Base-by-base conservation (phyloP, 345 rosid genomes). In the Psidium friedrichsthalianum region DNA sequence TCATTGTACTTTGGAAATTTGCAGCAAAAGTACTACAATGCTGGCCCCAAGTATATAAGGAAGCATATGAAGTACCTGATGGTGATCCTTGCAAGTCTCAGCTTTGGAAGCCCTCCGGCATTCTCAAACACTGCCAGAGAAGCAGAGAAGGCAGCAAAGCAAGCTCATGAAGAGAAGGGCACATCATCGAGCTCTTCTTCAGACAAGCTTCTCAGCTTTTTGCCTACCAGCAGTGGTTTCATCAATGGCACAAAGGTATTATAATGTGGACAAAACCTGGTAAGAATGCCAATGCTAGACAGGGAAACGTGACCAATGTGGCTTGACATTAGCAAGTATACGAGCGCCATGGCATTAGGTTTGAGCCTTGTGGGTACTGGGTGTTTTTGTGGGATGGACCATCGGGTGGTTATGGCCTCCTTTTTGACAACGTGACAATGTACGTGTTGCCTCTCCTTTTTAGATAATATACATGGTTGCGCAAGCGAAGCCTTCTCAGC, bases 101-200 rank as follows among this genome's bases (percentile, higher is more conserved):
- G 93, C 92, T 97, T 82, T 97, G 89, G 99, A 94, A 90, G 99
- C 99, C 44, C 90, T 97, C 51, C 64, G 96, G 56, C 99, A 89
- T 87, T 97, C 99, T 57, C 99, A 97, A 90, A 96, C 98, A 11
- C 93, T 56, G 99, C 99, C 80, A 95, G 99, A 88, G 97, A 97
- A 91, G 99, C 99, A 8, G 99, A 97, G 86, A 93, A 91, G 86
- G 94, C 94, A 76, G 99, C 95, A 27, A 90, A 93, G 92, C 94
- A 85, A 87, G 99, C 94, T 24, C 84, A 87, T 81, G 97, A 92
- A 3, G 99, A 97, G 90, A 97, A 94, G 99, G 94, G 82, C 92
- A 95, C 84, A 81, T 95, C 82, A 86, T 97, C 54, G 91, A 92
- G 90, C 95, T 97, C 80, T 90, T 97, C 89, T 90, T 95, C 83